phyloP scores from a whole-genome alignment of 805 yeast genomes.

The Saturnispora ahearnii region DNA sequence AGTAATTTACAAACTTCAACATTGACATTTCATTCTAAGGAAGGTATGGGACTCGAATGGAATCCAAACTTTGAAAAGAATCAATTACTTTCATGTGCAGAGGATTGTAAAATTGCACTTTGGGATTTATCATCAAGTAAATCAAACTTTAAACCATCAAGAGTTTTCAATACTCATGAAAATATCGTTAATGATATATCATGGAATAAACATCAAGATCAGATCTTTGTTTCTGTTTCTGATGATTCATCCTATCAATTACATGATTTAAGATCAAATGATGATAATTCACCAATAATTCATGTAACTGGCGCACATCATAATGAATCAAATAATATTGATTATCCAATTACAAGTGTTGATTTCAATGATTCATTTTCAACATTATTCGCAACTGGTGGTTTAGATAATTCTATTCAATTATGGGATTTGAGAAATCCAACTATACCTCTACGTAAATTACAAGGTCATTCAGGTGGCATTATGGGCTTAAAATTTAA shows the following conservation, averaged over 20 bases:
- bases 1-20: constrained; percentile 16
- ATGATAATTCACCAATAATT: constrained; percentile 32
- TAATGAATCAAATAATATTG: constrained; percentile 6
- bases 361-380: constrained; percentile 50
- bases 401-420: constrained; percentile 64
- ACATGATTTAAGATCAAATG: constrained; percentile 42
- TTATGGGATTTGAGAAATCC: constrained; percentile 70
- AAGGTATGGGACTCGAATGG: constrained; percentile 74
- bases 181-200: constrained; percentile 61
- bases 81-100: constrained; percentile 52
- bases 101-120: constrained; percentile 56
- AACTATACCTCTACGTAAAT: constrained; percentile 46
- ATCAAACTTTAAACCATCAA: constrained; percentile 32
- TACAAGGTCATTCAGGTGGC: constrained; percentile 57
- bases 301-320: constrained; percentile 40
- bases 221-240: constrained; percentile 58
- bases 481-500: constrained; percentile 49
- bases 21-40: constrained; percentile 49
- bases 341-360: constrained; percentile 45
- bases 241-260: constrained; percentile 59
- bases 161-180: constrained; percentile 40
- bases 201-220: constrained; percentile 37
- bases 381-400: constrained; percentile 65
- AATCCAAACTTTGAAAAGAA: constrained; percentile 28
- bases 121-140: constrained; percentile 35